These are phyloP conservation scores for Toxoplasma gondii DNA, from an alignment of 169 alveolate species.

Conservation along the genomic window DNA sequence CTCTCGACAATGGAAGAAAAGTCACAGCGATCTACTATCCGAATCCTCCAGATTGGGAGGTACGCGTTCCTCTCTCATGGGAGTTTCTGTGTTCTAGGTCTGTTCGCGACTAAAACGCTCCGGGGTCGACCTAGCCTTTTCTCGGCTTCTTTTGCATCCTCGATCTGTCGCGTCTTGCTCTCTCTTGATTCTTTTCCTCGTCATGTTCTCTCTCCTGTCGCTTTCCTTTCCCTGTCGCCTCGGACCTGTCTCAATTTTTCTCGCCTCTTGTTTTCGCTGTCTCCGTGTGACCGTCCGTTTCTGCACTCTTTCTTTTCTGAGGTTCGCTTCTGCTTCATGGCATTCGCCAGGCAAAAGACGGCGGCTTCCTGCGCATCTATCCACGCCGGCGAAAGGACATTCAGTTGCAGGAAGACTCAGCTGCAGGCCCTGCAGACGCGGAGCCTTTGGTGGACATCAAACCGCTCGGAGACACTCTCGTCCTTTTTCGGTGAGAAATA, in stretches of 20 bases:
- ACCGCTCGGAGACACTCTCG: conserved; percentile 7
- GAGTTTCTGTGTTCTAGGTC: too few relatives aligned
- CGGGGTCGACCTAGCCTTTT: background rate
- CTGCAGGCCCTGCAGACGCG: background rate
- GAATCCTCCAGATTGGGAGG: conserved; percentile 24
- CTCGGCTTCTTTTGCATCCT: background rate
- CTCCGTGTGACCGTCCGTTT: background rate
- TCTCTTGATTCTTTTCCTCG: background rate
- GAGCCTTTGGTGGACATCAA: background rate
- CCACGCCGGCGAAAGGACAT: background rate
- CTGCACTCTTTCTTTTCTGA: background rate
- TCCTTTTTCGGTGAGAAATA: background rate
- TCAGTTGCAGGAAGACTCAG: background rate
- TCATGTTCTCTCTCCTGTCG: too few relatives aligned
- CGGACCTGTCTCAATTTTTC: too few relatives aligned
- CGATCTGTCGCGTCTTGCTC: background rate
- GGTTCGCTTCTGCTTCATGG: background rate
- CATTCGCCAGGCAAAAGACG: conserved; percentile 9
- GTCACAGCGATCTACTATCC: conserved; percentile 67
- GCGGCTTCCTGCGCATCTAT: conserved; percentile 10
- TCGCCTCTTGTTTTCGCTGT: too few relatives aligned
- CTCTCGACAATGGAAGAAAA: conserved; percentile 69
- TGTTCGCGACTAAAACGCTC: too few relatives aligned
- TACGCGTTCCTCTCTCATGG: background rate
- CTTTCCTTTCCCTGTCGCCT: too few relatives aligned